Evolutionary conservation across 176 grass and related monocot species (phyloP).

Genomic region (Oryza coarctata): DNA sequence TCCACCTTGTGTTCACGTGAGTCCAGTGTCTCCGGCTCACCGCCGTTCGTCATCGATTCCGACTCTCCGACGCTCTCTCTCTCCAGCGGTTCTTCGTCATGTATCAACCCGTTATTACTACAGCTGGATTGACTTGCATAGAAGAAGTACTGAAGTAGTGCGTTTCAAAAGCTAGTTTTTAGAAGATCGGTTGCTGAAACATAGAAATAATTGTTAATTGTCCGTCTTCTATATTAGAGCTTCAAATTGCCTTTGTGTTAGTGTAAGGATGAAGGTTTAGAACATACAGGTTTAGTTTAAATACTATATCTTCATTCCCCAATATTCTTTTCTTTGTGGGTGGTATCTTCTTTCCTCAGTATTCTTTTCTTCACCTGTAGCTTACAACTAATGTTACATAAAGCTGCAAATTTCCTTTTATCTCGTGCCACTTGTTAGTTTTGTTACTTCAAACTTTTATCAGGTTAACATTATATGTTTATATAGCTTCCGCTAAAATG

Average conservation of each 20-base stretch:
- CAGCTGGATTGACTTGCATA: too few species aligned
- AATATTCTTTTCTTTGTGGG: not conserved
- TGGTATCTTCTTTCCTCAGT: not conserved
- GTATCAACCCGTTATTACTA: too few species aligned
- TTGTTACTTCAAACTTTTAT: not conserved
- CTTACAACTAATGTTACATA: not conserved
- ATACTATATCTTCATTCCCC: not conserved
- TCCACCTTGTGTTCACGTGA: too few species aligned
- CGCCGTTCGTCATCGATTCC: too few species aligned
- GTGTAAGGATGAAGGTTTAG: not conserved
- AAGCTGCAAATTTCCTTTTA: not conserved
- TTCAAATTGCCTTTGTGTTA: not conserved
- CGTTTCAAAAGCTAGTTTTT: not conserved
- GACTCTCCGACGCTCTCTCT: too few species aligned
- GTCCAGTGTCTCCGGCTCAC: too few species aligned
- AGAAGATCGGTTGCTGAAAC: not conserved
- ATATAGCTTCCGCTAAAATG: not conserved
- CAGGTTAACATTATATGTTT: not conserved
- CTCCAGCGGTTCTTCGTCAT: too few species aligned
- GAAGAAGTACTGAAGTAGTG: too few species aligned
- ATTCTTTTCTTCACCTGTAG: not conserved
- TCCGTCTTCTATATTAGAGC: not conserved
- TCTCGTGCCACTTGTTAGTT: not conserved
- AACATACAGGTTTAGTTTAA: not conserved
- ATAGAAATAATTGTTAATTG: not conserved